These are phyloP conservation scores for Nakataea oryzae DNA, from an alignment of 2,329 filamentous ascomycete genomes.

Conservation along the genomic window DNA sequence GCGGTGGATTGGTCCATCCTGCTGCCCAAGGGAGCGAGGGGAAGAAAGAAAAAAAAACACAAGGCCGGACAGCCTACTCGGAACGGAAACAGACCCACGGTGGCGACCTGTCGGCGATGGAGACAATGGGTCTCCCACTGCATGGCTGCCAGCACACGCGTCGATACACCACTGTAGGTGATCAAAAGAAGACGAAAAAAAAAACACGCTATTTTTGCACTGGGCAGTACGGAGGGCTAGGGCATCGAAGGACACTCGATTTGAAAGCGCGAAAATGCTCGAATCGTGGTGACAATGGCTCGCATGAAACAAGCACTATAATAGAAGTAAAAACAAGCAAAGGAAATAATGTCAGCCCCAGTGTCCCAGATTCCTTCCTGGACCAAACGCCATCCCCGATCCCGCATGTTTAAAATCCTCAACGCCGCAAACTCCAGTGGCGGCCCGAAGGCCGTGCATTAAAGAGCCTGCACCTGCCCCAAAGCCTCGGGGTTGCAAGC, in stretches of 20 bases:
- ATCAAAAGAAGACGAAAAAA: not conserved
- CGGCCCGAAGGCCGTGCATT: not conserved
- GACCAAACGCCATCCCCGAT: not conserved
- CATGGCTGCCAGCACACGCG: not conserved
- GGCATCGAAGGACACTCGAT: too few species aligned
- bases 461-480: not conserved
- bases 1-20: not conserved
- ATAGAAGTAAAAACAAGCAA: too few species aligned
- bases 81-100: not conserved
- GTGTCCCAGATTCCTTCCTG: not conserved
- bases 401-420: not conserved
- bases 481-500: not conserved
- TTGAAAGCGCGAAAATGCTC: too few species aligned
- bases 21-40: not conserved
- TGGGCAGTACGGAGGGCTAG: too few species aligned
- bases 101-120: not conserved
- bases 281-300: too few species aligned
- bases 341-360: too few species aligned
- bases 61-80: not conserved
- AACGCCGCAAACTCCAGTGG: not conserved
- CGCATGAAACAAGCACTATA: not conserved
- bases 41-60: too few species aligned
- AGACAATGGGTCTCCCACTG: not conserved
- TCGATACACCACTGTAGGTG: not conserved
- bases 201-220: not conserved